A percentile compares a stretch with the other conserved stretches of the same genome.
phyloP scores from a whole-genome alignment of 352 stramenopile genomes.

The Phytophthora ramorum region DNA sequence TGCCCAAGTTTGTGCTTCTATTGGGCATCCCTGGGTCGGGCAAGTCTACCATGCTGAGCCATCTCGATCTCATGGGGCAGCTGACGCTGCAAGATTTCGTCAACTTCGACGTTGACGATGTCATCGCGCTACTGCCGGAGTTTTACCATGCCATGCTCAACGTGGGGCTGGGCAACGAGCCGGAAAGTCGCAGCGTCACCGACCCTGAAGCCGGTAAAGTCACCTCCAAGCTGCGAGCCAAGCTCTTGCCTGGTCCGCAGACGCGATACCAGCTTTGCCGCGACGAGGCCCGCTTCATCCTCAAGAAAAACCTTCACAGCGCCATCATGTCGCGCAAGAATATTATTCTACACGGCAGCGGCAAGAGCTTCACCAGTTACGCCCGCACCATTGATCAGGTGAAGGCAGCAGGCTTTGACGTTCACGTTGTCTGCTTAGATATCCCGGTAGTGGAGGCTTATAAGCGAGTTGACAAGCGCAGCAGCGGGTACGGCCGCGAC shows the following conservation, averaged over 20 bases:
- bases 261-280: slow-evolving; percentile 81
- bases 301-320: slow-evolving; percentile 81
- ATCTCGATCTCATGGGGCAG: slow-evolving; percentile 72
- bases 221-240: slow-evolving; percentile 17
- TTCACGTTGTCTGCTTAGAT: slow-evolving; percentile 82
- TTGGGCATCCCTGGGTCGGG: slow-evolving; percentile 71
- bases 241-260: slow-evolving; percentile 58
- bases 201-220: slow-evolving; percentile 17
- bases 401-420: slow-evolving; percentile 69
- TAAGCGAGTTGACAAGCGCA: slow-evolving; percentile 72
- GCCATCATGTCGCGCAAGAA: slow-evolving; percentile 84
- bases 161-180: slow-evolving; percentile 74
- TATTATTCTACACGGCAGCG: slow-evolving; percentile 81
- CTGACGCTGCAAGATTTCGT: slow-evolving; percentile 81
- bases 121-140: slow-evolving; percentile 79
- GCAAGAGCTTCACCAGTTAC: slow-evolving; percentile 79
- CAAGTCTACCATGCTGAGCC: slow-evolving; percentile 81
- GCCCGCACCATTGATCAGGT: slow-evolving; percentile 69
- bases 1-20: slow-evolving; percentile 75
- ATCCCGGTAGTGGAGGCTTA: slow-evolving; percentile 69
- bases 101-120: slow-evolving; percentile 85
- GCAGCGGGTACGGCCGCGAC: slow-evolving; percentile 70
- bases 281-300: slow-evolving; percentile 82
- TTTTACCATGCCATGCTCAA: slow-evolving; percentile 89
- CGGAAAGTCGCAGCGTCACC: slow-evolving; percentile 36